These are phyloP conservation scores for Aspergillus sp. DNA, from an alignment of 2,329 filamentous ascomycete genomes.

Conservation along the genomic window DNA sequence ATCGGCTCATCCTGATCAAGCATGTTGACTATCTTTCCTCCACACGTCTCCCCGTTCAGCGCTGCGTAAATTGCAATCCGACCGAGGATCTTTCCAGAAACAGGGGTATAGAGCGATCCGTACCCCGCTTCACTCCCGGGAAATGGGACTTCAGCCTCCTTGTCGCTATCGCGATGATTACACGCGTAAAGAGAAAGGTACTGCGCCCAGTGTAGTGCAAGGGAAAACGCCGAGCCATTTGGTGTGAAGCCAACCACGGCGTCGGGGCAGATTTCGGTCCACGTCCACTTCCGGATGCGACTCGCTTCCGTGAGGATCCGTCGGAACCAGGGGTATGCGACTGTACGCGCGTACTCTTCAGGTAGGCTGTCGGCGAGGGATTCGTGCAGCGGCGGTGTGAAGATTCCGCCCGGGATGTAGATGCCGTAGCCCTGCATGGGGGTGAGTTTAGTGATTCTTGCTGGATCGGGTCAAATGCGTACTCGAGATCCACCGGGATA, in stretches of 20 bases:
- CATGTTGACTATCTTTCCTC: slow-evolving; percentile 35
- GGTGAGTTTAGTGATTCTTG: neutral
- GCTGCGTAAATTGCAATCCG: slow-evolving; percentile 36
- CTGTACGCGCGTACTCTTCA: slow-evolving; percentile 34
- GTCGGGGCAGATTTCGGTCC: slow-evolving; percentile 41
- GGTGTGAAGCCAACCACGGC: slow-evolving; percentile 38
- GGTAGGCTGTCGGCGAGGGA: slow-evolving; percentile 34
- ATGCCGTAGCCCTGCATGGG: slow-evolving; percentile 28
- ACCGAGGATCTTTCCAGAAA: slow-evolving; percentile 32
- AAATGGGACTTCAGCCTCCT: slow-evolving; percentile 27
- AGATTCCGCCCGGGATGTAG: slow-evolving; percentile 31
- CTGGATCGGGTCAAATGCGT: neutral
- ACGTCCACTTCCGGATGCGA: slow-evolving; percentile 37
- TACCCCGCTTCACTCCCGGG: slow-evolving; percentile 31
- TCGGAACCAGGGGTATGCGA: slow-evolving; percentile 35
- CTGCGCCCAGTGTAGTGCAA: slow-evolving; percentile 35
- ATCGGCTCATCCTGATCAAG: slow-evolving; percentile 29
- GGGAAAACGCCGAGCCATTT: slow-evolving; percentile 33
- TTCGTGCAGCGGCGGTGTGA: slow-evolving; percentile 37
- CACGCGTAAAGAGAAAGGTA: slow-evolving; percentile 36
- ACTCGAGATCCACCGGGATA: slow-evolving; percentile 32
- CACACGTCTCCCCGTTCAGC: slow-evolving; percentile 28
- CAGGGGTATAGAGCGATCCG: slow-evolving; percentile 31
- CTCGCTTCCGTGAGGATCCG: slow-evolving; percentile 27
- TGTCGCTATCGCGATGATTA: slow-evolving; percentile 23